Evolutionary conservation across 192 early-diverging fungal species (phyloP), one percentile per base, ranked within the genome.

Genomic region (Entomortierella beljakovae): DNA sequence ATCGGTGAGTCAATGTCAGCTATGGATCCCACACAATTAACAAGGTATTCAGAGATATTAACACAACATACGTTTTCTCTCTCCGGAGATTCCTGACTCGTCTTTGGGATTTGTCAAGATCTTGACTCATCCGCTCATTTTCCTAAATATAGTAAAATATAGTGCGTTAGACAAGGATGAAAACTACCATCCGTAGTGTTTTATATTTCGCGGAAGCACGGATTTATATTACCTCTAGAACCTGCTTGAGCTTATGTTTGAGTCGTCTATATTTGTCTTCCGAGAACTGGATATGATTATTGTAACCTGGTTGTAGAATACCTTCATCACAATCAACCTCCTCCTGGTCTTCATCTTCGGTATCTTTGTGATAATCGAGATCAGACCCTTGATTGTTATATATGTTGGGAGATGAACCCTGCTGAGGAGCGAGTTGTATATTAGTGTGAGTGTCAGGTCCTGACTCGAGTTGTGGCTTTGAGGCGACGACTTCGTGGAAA

Each of bases 211-310:
- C n/a, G 7, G 22, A n/a, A n/a, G n/a, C n/a, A n/a, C n/a, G n/a
- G n/a, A n/a, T n/a, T 23, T 25, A 35, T 26, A 26, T 65, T 81
- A 87, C 86, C 83, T 80, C 68, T 57, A 81, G 57, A 10, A 82
- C 81, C 25, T 80, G 70, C 33, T 76, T 80, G 10, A 87, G 67
- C 57, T 82, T 85, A 11, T 80, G 65, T 58, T 87, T 83, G 34
- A 85, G 51, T 35, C 68, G 62, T 35, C 66, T 82, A 40, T 83
- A 85, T 37, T 81, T 87, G 34, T 84, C 80, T 13, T 83, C 82
- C 18, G 61, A 76, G 9, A 54, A 20, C 15, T 46, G 43, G 15
- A 3, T 38, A 8, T 38, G 7, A 46, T 46, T 46, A 20, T 46
- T 20, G 15, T 46, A 11, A 20, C 3, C 15, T 20, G 3, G 43